These are phyloP conservation scores for Staphylotrichum tortipilum DNA, from an alignment of 495 filamentous ascomycete genomes.

Conservation along the genomic window DNA sequence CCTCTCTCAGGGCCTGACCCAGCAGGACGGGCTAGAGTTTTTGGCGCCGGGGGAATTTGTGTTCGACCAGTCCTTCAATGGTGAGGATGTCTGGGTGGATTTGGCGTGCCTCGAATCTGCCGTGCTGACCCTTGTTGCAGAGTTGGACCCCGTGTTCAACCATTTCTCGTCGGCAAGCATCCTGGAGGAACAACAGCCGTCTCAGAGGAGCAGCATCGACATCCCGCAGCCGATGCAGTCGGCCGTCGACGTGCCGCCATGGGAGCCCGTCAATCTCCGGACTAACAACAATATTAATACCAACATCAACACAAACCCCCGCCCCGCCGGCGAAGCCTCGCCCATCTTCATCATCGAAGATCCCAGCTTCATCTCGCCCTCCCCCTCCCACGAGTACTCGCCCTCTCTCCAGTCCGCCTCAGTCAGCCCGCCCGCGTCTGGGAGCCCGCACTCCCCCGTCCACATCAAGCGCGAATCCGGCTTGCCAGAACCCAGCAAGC, in stretches of 20 bases:
- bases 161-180: background rate
- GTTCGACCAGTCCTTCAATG: slow-evolving; percentile 12
- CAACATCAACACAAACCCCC: background rate
- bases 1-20: slow-evolving; percentile 10
- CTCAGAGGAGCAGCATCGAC: slow-evolving; percentile 18
- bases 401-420: slow-evolving; percentile 10
- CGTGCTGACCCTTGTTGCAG: slow-evolving; percentile 4
- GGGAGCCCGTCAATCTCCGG: slow-evolving; percentile 30
- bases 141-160: slow-evolving; percentile 9
- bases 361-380: slow-evolving; percentile 22
- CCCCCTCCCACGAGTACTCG: slow-evolving; percentile 23
- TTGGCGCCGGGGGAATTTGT: slow-evolving; percentile 4
- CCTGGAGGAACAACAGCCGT: slow-evolving; percentile 13
- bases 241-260: slow-evolving; percentile 27
- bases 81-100: background rate
- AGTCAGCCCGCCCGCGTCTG: slow-evolving; percentile 18
- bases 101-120: background rate
- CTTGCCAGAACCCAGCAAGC: background rate
- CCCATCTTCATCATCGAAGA: slow-evolving; percentile 32
- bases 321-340: slow-evolving; percentile 13
- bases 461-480: slow-evolving; percentile 24
- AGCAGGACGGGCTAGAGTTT: slow-evolving; percentile 18
- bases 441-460: slow-evolving; percentile 24
- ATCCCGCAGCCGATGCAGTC: slow-evolving; percentile 27
- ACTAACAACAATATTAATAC: background rate